Conservation (phyloP, 1,284 basidiomycete genomes). For the Heterobasidion parviporum region DNA sequence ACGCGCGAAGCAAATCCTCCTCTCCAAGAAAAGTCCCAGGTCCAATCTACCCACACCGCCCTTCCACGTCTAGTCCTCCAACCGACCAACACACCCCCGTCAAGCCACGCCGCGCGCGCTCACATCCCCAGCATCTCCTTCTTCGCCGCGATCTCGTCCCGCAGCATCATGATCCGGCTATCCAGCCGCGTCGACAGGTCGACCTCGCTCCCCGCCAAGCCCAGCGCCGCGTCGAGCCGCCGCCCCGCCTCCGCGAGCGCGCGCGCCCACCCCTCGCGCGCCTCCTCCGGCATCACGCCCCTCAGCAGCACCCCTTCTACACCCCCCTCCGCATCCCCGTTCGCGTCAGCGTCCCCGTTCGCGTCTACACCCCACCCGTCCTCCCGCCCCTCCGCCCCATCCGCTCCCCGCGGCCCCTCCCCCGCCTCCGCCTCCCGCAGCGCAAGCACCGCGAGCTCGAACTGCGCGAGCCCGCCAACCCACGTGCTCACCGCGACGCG, state of each 20-base stretch:
- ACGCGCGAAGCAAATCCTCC: too few species aligned
- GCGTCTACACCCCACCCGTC: constrained; percentile 2
- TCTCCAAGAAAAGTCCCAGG: too few species aligned
- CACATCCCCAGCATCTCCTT: constrained; percentile 30
- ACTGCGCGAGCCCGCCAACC: constrained; percentile 56
- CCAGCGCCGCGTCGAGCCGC: constrained; percentile 44
- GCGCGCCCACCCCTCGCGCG: constrained; percentile 34
- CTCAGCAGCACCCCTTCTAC: neutral
- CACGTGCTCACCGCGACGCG: constrained; percentile 46
- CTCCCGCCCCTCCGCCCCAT: constrained; percentile 3
- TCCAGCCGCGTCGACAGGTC: constrained; percentile 64
- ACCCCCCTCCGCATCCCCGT: constrained; percentile 1
- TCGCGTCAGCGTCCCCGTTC: constrained; percentile 11
- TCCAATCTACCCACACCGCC: too few species aligned
- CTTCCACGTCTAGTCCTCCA: too few species aligned
- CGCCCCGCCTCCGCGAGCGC: constrained; percentile 38
- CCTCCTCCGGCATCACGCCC: constrained; percentile 9
- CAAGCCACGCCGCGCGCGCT: neutral
- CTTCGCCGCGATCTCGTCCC: constrained; percentile 62
- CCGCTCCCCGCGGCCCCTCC: constrained; percentile 9
- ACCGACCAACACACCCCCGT: too few species aligned
- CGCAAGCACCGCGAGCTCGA: constrained; percentile 61
- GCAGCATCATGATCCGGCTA: constrained; percentile 58
- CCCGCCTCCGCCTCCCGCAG: constrained; percentile 42
- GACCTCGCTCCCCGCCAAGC: constrained; percentile 40